Percentiles rank a stretch among this genome's conserved stretches.
phyloP scores from a whole-genome alignment of 2,329 filamentous ascomycete species.

The Cryphonectria parasitica region DNA sequence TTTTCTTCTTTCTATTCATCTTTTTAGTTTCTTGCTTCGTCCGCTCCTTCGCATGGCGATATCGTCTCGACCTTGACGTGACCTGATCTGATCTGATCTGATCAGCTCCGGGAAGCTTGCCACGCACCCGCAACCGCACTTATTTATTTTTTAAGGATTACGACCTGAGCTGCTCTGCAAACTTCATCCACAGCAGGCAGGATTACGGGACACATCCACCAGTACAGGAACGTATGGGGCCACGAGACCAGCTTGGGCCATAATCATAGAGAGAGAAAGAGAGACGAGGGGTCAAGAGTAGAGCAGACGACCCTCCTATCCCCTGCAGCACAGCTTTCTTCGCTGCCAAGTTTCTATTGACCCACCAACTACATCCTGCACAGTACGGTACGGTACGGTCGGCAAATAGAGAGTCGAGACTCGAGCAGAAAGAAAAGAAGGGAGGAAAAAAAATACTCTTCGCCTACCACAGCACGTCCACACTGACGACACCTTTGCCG shows the following conservation, averaged over 20 bases:
- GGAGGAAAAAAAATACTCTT: not conserved
- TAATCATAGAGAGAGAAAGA: not conserved
- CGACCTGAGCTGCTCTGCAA: not conserved
- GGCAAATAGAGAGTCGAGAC: constrained; percentile 9
- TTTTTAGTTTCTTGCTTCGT: constrained; percentile 23
- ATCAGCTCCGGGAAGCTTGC: constrained; percentile 3
- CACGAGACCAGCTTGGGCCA: constrained; percentile 7
- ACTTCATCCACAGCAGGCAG: not conserved
- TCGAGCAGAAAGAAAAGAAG: not conserved
- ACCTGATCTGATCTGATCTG: not conserved
- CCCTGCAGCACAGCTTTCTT: constrained; percentile 21
- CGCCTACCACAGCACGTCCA: constrained; percentile 1
- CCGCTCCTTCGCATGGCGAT: constrained; percentile 15
- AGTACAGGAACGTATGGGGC: constrained; percentile 10
- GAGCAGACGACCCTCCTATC: constrained; percentile 24
- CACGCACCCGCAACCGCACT: not conserved
- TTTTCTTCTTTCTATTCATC: constrained; percentile 11
- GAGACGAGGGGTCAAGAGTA: constrained; percentile 14
- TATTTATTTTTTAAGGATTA: not conserved
- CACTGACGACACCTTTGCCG: not conserved
- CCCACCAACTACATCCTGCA: constrained; percentile 4
- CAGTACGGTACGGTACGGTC: not conserved
- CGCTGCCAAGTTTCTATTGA: constrained; percentile 30
- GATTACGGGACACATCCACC: not conserved
- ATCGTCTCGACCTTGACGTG: constrained; percentile 7